Evolutionary conservation across 345 rosid species (phyloP), one percentile per base, ranked within the genome.

Genomic region (Capsella bursapastoris): DNA sequence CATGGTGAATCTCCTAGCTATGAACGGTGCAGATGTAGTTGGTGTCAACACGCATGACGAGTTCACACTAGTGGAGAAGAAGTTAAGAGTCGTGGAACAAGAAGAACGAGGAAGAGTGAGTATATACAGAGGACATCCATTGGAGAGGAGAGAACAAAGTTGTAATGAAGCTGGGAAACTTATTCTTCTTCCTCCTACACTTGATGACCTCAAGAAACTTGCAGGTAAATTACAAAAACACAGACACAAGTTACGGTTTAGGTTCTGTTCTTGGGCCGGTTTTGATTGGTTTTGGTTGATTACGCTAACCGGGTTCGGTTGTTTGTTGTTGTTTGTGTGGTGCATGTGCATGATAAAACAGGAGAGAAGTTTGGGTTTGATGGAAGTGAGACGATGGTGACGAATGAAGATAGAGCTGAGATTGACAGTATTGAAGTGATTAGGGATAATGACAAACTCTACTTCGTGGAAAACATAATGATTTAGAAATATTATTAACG

Each of bases 361-460:
- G 98, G 90, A 49, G 84, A 83, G 22, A 93, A 86, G 82, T 74
- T 93, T 28, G 96, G 89, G 56, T 81, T 91, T 48, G 83, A 87
- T 82, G 87, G 86, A 47, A 75, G 72, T 18, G 84, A 79, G 16
- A 78, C 79, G 16, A 72, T 77, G 66, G 84, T 88, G 58, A 88
- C 85, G 8, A 80, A 93, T 77, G 89, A 80, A 82, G 91, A 78
- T 77, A 96, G 98, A 27, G 79, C 96, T 14, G 97, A 90, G 83
- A 85, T 93, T 43, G 97, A 91, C 73, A 84, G 83, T 57, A 81
- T 86, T 64, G 92, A 93, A 76, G 94, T 93, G 66, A 87, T 93
- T 65, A 83, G 98, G 82, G 97, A 93, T 70, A 83, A 87, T 43
- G 98, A 93, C 66, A 93, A 88, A 79, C 83, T 91, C 38, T 93